phyloP scores from a whole-genome alignment of 1,139 yeast genomes.

The Geotrichum phurueaensis region DNA sequence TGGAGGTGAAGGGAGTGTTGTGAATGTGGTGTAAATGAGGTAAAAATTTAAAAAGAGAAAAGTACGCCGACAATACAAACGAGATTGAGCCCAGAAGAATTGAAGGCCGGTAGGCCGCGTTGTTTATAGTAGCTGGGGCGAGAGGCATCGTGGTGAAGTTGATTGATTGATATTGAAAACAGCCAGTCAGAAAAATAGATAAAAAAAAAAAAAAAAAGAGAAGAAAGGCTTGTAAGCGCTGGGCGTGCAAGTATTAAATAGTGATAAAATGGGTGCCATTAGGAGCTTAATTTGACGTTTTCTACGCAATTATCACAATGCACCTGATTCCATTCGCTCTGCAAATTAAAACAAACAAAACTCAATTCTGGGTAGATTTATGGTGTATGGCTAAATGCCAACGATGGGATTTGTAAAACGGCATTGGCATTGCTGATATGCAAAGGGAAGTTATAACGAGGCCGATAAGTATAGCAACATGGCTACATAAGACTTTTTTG shows the following conservation, averaged over 20 bases:
- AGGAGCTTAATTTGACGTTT: neutral
- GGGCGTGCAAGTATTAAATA: neutral
- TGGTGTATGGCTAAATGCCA: too few species aligned
- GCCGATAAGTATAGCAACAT: too few species aligned
- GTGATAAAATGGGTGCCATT: neutral
- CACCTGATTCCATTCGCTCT: too few species aligned
- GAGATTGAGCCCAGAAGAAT: slow-evolving; percentile 42
- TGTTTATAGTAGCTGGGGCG: slow-evolving; percentile 5
- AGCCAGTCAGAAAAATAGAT: too few species aligned
- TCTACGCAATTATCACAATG: too few species aligned
- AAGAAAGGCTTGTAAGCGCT: neutral
- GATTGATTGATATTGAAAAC: neutral
- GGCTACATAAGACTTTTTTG: too few species aligned
- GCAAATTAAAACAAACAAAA: too few species aligned
- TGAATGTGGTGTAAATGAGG: slow-evolving; percentile 45
- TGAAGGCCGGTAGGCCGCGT: slow-evolving; percentile 38
- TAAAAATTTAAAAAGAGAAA: slow-evolving; percentile 40
- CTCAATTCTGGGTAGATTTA: too few species aligned
- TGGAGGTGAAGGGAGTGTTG: slow-evolving; percentile 65
- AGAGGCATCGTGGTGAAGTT: slow-evolving; percentile 6
- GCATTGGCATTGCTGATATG: too few species aligned
- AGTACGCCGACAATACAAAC: slow-evolving; percentile 49
- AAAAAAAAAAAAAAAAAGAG: neutral
- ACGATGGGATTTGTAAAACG: too few species aligned
- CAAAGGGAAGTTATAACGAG: too few species aligned